A percentile compares a stretch with the other conserved stretches of the same genome.
phyloP scores from a whole-genome alignment of 345 rosid species.

The Linum usitatissimum region DNA sequence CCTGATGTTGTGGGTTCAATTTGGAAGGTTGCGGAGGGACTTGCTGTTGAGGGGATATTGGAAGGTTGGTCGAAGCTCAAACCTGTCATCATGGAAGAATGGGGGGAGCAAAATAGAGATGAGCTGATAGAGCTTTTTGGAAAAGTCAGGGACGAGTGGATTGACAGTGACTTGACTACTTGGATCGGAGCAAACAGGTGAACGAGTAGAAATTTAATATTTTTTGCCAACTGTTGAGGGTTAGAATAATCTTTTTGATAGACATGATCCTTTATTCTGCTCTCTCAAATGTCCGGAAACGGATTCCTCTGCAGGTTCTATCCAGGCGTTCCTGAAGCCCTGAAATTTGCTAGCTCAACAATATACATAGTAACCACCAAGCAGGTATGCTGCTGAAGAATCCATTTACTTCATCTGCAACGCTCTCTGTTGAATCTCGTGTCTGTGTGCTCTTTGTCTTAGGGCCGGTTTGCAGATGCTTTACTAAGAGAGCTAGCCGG shows the following conservation, averaged over 20 bases:
- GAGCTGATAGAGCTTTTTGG: slow-evolving; percentile 64
- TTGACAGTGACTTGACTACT: slow-evolving; percentile 52
- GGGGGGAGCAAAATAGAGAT: slow-evolving; percentile 57
- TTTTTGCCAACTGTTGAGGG: neutral
- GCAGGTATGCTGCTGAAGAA: slow-evolving; percentile 37
- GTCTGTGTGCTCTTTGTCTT: slow-evolving; percentile 10
- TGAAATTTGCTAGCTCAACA: slow-evolving; percentile 70
- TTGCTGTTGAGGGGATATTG: slow-evolving; percentile 53
- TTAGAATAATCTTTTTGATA: no score
- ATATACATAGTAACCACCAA: slow-evolving; percentile 78
- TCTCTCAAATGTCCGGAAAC: neutral
- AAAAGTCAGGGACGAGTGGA: slow-evolving; percentile 87
- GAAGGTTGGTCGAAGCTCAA: slow-evolving; percentile 71
- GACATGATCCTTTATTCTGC: neutral
- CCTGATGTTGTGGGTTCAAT: slow-evolving; percentile 17
- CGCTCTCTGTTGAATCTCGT: neutral
- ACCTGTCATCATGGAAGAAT: slow-evolving; percentile 70
- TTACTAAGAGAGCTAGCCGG: slow-evolving; percentile 60
- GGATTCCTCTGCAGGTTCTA: slow-evolving; percentile 49
- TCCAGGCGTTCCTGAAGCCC: slow-evolving; percentile 82
- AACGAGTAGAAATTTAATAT: neutral
- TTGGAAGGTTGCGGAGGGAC: slow-evolving; percentile 68
- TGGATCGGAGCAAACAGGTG: slow-evolving; percentile 98
- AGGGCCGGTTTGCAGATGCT: slow-evolving; percentile 82
- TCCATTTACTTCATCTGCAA: neutral